Evolutionary conservation across 2,329 filamentous ascomycete genomes (phyloP).

Genomic region (Cercospora brassicicola): DNA sequence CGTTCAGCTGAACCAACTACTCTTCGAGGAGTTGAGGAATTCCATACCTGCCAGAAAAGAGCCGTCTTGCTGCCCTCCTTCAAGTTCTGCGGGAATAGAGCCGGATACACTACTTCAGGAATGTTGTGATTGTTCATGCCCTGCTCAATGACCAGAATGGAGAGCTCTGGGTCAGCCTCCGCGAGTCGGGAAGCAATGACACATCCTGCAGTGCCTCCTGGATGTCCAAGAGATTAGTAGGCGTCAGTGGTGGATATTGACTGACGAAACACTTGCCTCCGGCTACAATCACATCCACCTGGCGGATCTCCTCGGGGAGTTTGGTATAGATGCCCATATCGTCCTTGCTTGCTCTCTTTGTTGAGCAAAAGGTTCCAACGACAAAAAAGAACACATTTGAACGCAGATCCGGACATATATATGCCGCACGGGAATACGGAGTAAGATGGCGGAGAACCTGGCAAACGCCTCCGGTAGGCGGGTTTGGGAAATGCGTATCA

Average conservation of each 20-base stretch:
- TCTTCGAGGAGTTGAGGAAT: background rate
- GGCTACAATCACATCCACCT: conserved; percentile 56
- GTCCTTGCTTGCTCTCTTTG: background rate
- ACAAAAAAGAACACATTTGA: too few species aligned
- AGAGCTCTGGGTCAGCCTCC: conserved; percentile 53
- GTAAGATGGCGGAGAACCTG: conserved; percentile 5
- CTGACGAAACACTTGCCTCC: conserved; percentile 42
- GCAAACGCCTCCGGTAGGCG: background rate
- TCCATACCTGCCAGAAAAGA: conserved; percentile 48
- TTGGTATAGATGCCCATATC: conserved; percentile 36
- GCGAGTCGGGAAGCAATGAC: conserved; percentile 55
- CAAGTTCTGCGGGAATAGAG: conserved; percentile 51
- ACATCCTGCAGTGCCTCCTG: conserved; percentile 53
- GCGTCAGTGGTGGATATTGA: background rate
- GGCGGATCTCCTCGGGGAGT: conserved; percentile 42
- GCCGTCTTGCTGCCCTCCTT: conserved; percentile 51
- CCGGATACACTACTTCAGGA: conserved; percentile 53
- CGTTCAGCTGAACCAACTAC: background rate
- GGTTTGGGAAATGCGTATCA: background rate
- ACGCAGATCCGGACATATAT: background rate
- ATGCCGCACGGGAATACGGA: conserved; percentile 4
- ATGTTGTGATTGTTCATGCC: conserved; percentile 56
- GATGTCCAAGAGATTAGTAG: background rate
- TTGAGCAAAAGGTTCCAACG: background rate
- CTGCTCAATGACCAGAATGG: conserved; percentile 56